Percentiles rank a stretch among this genome's conserved stretches.
These are phyloP conservation scores for Orbilia quercus DNA, from an alignment of 2,329 filamentous ascomycete genomes.

Conservation along the genomic window DNA sequence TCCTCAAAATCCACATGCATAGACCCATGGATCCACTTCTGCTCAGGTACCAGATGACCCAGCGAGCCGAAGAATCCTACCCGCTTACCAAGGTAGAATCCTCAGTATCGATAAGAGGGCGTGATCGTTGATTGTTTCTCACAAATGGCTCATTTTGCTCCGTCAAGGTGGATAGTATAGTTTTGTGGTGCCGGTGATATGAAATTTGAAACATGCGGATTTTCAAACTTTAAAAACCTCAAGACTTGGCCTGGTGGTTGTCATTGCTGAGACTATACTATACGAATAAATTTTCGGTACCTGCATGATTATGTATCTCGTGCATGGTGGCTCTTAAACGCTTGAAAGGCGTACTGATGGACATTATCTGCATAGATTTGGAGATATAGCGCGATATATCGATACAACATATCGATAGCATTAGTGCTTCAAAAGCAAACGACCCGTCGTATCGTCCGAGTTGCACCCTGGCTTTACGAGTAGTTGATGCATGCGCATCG, in stretches of 20 bases:
- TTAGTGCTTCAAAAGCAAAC: too few relatives aligned
- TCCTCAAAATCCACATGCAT: background rate
- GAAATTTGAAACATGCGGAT: background rate
- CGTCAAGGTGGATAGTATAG: too few relatives aligned
- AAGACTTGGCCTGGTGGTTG: background rate
- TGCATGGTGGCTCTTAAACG: background rate
- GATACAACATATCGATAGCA: too few relatives aligned
- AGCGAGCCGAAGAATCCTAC: conserved; percentile 34
- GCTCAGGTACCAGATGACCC: conserved; percentile 30
- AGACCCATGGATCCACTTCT: background rate
- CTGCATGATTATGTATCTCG: background rate
- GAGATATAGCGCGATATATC: too few relatives aligned
- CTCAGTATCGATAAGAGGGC: conserved; percentile 4
- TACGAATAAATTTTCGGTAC: background rate
- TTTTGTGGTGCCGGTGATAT: too few relatives aligned
- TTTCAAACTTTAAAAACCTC: background rate
- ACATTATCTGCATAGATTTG: too few relatives aligned
- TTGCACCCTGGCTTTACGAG: too few relatives aligned
- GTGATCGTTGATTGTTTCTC: background rate
- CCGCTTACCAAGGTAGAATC: conserved; percentile 1
- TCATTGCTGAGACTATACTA: background rate
- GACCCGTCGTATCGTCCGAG: too few relatives aligned
- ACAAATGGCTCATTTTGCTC: conserved; percentile 12
- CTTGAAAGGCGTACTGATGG: too few relatives aligned
- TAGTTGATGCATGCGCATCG: too few relatives aligned